phyloP scores from a whole-genome alignment of 208 protist species.

The Trypanosoma caninum region DNA sequence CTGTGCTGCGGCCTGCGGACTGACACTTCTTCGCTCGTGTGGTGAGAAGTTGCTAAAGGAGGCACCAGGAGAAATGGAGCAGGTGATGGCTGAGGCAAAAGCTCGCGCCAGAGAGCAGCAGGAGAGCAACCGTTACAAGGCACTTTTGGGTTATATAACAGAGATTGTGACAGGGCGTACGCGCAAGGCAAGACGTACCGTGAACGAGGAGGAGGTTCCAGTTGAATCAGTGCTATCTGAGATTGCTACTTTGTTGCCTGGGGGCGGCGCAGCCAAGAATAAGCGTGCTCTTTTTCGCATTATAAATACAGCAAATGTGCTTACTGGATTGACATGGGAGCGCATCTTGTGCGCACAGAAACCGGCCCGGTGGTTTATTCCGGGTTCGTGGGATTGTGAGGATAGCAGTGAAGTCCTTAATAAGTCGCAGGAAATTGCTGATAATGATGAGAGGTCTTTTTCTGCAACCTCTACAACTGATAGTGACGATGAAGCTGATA shows the following conservation, averaged over 20 bases:
- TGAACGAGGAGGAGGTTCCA: constrained; percentile 43
- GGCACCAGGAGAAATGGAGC: constrained; percentile 53
- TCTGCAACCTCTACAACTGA: neutral
- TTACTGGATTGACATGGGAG: constrained; percentile 50
- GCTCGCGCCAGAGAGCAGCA: constrained; percentile 5
- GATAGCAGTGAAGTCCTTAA: constrained; percentile 17
- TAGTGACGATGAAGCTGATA: constrained; percentile 15
- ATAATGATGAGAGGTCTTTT: constrained; percentile 21
- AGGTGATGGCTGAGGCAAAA: constrained; percentile 41
- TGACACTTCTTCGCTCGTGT: constrained; percentile 68
- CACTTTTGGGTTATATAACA: constrained; percentile 62
- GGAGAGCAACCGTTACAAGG: constrained; percentile 41
- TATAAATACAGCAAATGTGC: constrained; percentile 50
- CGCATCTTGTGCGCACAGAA: constrained; percentile 43
- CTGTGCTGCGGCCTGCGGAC: constrained; percentile 45
- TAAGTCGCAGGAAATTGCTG: constrained; percentile 26
- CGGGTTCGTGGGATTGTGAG: constrained; percentile 31
- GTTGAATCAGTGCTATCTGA: constrained; percentile 54
- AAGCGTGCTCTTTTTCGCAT: constrained; percentile 48
- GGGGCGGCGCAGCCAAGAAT: constrained; percentile 20
- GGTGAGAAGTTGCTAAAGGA: constrained; percentile 84
- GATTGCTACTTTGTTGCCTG: constrained; percentile 47
- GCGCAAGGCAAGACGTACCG: constrained; percentile 36
- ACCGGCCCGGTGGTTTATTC: constrained; percentile 66
- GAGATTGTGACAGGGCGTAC: constrained; percentile 59